Evolutionary conservation across 192 early-diverging fungal genomes (phyloP).

Genomic region (Coemansia sp.): DNA sequence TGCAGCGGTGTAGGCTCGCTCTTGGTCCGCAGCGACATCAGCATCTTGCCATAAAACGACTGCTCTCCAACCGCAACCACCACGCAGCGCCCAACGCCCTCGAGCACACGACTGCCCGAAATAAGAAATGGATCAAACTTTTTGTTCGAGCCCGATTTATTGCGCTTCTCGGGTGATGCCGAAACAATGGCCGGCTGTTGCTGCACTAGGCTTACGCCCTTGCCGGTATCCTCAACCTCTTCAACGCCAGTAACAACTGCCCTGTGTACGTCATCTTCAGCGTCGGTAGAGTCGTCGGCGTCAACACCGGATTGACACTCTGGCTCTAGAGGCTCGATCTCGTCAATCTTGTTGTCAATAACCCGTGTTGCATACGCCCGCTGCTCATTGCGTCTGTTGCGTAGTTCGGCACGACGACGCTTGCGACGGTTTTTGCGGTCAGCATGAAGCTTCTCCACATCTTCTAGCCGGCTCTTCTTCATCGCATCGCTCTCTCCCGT

Average conservation of each 20-base stretch:
- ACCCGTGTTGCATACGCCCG: conserved; percentile 22
- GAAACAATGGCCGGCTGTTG: not conserved
- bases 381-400: conserved; percentile 50
- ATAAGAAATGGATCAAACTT: conserved; percentile 79
- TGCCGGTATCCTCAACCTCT: conserved; percentile 1
- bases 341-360: conserved; percentile 17
- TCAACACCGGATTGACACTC: conserved; percentile 31
- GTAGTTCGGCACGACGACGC: conserved; percentile 48
- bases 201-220: conserved; percentile 6
- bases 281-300: conserved; percentile 52
- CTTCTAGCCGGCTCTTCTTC: conserved; percentile 67
- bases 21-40: conserved; percentile 87
- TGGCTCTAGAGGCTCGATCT: conserved; percentile 28
- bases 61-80: conserved; percentile 82
- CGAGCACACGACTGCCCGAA: conserved; percentile 88
- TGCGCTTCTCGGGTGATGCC: conserved; percentile 9
- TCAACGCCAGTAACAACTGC: not conserved
- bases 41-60: conserved; percentile 84
- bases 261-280: conserved; percentile 18
- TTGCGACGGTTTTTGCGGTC: conserved; percentile 40
- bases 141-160: conserved; percentile 33
- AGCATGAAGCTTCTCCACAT: conserved; percentile 28
- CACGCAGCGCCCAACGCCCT: conserved; percentile 85
- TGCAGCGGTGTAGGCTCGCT: conserved; percentile 90
- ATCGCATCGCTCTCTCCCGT: conserved; percentile 96